phyloP scores from a whole-genome alignment of 306 rosid species.

The Vachellia collinsii region DNA sequence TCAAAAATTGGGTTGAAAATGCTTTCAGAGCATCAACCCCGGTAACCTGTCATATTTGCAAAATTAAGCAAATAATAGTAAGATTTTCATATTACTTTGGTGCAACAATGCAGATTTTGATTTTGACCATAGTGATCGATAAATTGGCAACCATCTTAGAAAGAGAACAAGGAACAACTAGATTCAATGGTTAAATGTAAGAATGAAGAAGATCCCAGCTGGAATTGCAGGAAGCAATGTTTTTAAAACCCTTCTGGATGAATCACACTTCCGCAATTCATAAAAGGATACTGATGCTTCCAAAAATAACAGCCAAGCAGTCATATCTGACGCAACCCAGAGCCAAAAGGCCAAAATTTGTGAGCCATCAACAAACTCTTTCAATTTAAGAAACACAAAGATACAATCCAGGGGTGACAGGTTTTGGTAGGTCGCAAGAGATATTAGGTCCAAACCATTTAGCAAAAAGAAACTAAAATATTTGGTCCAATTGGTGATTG shows the following conservation, averaged over 20 bases:
- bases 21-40: slow-evolving; percentile 81
- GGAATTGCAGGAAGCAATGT: neutral
- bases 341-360: neutral
- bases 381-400: neutral
- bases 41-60: slow-evolving; percentile 68
- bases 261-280: neutral
- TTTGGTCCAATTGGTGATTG: neutral
- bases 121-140: neutral
- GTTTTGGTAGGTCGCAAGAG: neutral
- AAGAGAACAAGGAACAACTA: neutral
- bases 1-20: slow-evolving; percentile 66
- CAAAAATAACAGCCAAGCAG: neutral
- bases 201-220: neutral
- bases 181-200: neutral
- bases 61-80: slow-evolving; percentile 10
- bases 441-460: neutral
- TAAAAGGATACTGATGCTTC: neutral
- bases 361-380: neutral
- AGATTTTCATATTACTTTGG: neutral
- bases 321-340: neutral
- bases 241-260: neutral
- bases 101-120: neutral
- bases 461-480: neutral
- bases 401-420: neutral
- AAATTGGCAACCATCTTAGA: neutral